Percentiles rank a stretch among this genome's conserved stretches.
Evolutionary conservation across 208 protist genomes (phyloP).

Genomic region (Leishmania arabica): DNA sequence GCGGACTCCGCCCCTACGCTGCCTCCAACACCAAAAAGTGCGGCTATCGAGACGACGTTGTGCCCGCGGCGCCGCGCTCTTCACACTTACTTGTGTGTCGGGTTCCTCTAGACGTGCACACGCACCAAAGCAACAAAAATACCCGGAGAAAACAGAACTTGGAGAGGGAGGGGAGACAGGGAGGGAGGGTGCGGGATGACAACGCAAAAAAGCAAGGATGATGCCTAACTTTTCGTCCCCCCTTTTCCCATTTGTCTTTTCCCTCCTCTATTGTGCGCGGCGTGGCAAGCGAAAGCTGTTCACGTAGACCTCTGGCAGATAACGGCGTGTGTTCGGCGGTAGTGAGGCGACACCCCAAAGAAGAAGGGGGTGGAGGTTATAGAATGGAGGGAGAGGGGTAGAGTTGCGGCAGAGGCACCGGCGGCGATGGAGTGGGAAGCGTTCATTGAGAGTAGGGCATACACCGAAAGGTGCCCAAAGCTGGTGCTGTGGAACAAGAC

Average conservation of each 20-base stretch:
- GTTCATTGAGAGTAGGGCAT: background rate
- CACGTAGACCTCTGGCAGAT: background rate
- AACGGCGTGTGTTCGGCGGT: background rate
- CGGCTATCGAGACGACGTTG: background rate
- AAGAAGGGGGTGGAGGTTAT: background rate
- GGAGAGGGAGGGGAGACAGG: background rate
- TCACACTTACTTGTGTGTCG: background rate
- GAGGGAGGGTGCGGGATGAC: background rate
- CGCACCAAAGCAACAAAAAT: background rate
- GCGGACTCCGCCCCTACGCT: background rate
- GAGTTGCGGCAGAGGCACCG: background rate
- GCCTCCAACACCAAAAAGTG: too few species aligned
- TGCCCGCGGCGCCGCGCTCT: background rate
- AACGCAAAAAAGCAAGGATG: background rate
- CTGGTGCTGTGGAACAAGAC: background rate
- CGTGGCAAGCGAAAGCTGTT: background rate
- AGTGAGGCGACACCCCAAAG: background rate
- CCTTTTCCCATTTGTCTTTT: background rate
- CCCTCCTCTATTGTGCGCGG: background rate
- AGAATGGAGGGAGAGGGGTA: background rate
- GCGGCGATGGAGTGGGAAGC: too few species aligned
- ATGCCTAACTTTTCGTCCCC: background rate
- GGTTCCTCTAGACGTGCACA: background rate
- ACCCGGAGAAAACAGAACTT: background rate
- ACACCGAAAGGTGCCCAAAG: background rate